These are phyloP conservation scores for Sinapis alba DNA, from an alignment of 441 rosid species.

Conservation along the genomic window DNA sequence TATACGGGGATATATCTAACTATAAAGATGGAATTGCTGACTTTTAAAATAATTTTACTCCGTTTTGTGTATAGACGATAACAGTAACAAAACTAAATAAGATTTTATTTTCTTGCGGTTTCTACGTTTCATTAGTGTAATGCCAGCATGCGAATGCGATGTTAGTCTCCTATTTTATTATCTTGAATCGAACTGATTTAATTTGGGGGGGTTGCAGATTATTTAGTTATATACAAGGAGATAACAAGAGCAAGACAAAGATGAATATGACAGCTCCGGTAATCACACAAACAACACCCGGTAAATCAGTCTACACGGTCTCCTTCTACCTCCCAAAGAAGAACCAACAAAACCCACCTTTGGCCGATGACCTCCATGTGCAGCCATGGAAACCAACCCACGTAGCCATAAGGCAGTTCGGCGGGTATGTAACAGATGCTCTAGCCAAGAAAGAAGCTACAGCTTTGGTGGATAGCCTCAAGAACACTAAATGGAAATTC, in stretches of 20 bases:
- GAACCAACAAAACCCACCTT: conserved; percentile 29
- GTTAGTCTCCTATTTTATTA: background rate
- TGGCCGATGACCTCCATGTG: conserved; percentile 15
- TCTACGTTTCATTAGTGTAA: too few relatives aligned
- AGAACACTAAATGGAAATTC: conserved; percentile 4
- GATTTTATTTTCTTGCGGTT: too few relatives aligned
- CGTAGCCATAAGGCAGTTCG: conserved; percentile 30
- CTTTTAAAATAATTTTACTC: too few relatives aligned
- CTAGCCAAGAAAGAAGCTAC: conserved; percentile 23
- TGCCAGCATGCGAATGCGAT: too few relatives aligned
- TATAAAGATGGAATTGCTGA: too few relatives aligned
- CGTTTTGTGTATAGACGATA: too few relatives aligned
- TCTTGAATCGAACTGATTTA: background rate
- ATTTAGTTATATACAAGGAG: conserved; percentile 32
- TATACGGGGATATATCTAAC: too few relatives aligned
- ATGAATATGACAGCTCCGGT: conserved; percentile 39
- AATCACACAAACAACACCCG: conserved; percentile 26
- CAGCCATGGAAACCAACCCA: conserved; percentile 24
- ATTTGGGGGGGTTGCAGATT: conserved; percentile 21
- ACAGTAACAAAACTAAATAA: too few relatives aligned
- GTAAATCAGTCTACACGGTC: conserved; percentile 22
- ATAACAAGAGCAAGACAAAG: conserved; percentile 22
- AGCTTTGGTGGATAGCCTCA: conserved; percentile 27
- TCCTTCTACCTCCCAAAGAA: conserved; percentile 25
- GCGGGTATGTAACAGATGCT: conserved; percentile 21